Evolutionary conservation across 1,284 basidiomycete species (phyloP).

Genomic region (Stygiomarasmius scandens): DNA sequence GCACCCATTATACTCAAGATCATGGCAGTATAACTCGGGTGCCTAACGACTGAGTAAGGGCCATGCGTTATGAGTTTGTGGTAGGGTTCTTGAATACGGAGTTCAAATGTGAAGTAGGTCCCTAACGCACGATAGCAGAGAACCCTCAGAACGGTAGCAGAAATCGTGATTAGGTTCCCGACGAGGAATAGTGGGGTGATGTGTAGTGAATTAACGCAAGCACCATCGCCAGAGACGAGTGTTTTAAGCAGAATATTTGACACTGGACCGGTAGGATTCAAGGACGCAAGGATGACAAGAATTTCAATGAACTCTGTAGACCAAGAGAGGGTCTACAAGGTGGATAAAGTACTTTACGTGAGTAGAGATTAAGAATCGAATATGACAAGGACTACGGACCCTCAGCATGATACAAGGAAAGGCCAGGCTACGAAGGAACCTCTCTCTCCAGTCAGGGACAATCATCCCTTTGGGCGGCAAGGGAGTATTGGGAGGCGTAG

Average conservation of each 20-base stretch:
- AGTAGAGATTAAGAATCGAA: background rate
- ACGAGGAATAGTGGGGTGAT: conserved; percentile 33
- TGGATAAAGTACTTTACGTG: background rate
- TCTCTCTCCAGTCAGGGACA: conserved; percentile 36
- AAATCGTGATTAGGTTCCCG: conserved; percentile 27
- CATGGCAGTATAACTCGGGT: conserved; percentile 41
- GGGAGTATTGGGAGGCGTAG: conserved; percentile 34
- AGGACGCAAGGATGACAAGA: conserved; percentile 19
- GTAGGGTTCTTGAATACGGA: conserved; percentile 36
- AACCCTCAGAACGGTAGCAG: conserved; percentile 31
- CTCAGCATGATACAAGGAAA: conserved; percentile 28
- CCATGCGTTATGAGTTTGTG: conserved; percentile 38
- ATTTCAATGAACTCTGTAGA: conserved; percentile 26
- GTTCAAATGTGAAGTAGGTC: conserved; percentile 38
- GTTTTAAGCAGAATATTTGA: conserved; percentile 19
- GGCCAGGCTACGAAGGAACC: conserved; percentile 29
- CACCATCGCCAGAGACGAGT: conserved; percentile 17
- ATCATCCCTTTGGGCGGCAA: conserved; percentile 22
- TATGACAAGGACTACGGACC: too few relatives aligned
- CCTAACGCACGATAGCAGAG: conserved; percentile 37
- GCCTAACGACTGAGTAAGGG: conserved; percentile 39
- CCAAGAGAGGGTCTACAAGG: conserved; percentile 31
- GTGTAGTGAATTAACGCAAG: conserved; percentile 18
- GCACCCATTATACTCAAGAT: conserved; percentile 32
- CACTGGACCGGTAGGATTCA: conserved; percentile 18